These are phyloP conservation scores for Globisporangium nodosum DNA, from an alignment of 352 stramenopile genomes.

Conservation along the genomic window DNA sequence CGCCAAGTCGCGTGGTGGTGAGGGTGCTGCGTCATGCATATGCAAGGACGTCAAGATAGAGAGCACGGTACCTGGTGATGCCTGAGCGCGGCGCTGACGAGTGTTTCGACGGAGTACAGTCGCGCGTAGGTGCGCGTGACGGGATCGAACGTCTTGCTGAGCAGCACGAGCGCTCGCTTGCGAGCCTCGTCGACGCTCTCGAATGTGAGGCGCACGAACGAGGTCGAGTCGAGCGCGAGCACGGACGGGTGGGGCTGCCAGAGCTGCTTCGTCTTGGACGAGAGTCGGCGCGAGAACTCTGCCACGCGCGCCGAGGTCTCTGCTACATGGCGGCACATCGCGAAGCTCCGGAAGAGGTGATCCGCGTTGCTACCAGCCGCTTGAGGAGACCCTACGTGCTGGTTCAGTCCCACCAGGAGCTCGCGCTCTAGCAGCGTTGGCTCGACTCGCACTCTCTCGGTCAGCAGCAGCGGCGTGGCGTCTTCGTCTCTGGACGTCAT, in stretches of 20 bases:
- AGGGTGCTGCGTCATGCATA: background rate
- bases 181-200: slow-evolving; percentile 62
- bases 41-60: background rate
- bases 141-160: slow-evolving; percentile 76
- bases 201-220: slow-evolving; percentile 70
- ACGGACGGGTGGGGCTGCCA: slow-evolving; percentile 13
- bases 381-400: background rate
- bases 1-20: background rate
- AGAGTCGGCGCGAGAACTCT: slow-evolving; percentile 32
- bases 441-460: slow-evolving; percentile 48
- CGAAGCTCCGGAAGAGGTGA: slow-evolving; percentile 35
- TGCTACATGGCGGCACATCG: slow-evolving; percentile 27
- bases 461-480: slow-evolving; percentile 40
- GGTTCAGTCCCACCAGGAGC: slow-evolving; percentile 30
- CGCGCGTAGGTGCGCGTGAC: slow-evolving; percentile 45
- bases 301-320: slow-evolving; percentile 35
- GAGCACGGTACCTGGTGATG: slow-evolving; percentile 42
- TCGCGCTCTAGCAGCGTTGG: slow-evolving; percentile 58
- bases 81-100: slow-evolving; percentile 40
- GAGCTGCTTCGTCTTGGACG: slow-evolving; percentile 20
- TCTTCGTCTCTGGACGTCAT: slow-evolving; percentile 57
- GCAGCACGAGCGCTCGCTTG: slow-evolving; percentile 53
- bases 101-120: slow-evolving; percentile 56
- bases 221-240: slow-evolving; percentile 25
- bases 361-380: background rate